Conservation (phyloP, 805 yeast genomes). For the Saccharomycopsis babjevae region DNA sequence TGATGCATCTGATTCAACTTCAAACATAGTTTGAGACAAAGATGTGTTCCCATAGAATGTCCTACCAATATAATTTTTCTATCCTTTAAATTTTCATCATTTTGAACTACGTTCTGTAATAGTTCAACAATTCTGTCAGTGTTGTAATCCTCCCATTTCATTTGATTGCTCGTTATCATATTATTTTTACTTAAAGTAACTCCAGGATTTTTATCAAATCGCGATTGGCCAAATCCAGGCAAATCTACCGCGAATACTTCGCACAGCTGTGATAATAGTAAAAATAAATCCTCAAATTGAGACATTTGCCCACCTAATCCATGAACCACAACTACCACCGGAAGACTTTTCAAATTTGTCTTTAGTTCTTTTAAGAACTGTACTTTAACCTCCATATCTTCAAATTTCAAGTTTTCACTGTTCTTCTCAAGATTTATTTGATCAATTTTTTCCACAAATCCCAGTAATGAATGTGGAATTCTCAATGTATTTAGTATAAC, state of each 20-base stretch:
- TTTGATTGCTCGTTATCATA: not conserved
- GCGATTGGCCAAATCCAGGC: conserved; percentile 69
- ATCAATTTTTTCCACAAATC: conserved; percentile 1
- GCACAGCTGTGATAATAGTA: conserved; percentile 49
- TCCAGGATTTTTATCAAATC: conserved; percentile 3
- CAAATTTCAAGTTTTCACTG: conserved; percentile 8
- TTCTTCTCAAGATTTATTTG: conserved; percentile 10
- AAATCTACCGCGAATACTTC: conserved; percentile 65
- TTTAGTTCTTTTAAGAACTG: conserved; percentile 13
- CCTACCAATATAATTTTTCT: conserved; percentile 40
- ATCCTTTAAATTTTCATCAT: conserved; percentile 17
- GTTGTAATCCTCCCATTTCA: conserved; percentile 13
- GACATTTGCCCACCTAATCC: conserved; percentile 87
- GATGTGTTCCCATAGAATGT: conserved; percentile 65
- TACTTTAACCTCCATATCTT: conserved; percentile 4
- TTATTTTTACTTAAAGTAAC: conserved; percentile 14
- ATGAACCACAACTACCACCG: conserved; percentile 61
- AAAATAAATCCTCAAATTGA: conserved; percentile 65
- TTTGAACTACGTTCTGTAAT: conserved; percentile 10
- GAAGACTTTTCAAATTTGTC: conserved; percentile 33
- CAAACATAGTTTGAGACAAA: conserved; percentile 37
- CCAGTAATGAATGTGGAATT: conserved; percentile 41
- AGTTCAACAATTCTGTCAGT: conserved; percentile 13
- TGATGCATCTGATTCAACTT: conserved; percentile 20
- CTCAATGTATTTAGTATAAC: conserved; percentile 34